phyloP scores from a whole-genome alignment of 2,329 filamentous ascomycete species.

The Cryphonectria nitschkei region DNA sequence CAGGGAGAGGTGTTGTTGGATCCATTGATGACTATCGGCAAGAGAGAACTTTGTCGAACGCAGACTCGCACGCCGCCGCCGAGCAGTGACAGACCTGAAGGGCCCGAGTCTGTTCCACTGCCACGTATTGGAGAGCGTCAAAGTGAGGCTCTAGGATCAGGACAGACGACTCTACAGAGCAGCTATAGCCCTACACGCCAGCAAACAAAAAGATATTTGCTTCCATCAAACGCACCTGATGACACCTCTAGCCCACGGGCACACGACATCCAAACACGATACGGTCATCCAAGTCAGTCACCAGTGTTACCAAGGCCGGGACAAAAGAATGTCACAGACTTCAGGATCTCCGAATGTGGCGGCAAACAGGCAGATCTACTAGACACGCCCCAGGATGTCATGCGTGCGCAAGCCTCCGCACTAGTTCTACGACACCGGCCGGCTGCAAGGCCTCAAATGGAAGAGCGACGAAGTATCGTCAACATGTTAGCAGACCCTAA shows the following conservation, averaged over 20 bases:
- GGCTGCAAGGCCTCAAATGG: not conserved
- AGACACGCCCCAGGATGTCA: not conserved
- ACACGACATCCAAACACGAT: not conserved
- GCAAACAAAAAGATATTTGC: no score
- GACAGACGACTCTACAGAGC: not conserved
- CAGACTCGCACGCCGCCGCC: constrained; percentile 28
- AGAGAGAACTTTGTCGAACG: constrained; percentile 7
- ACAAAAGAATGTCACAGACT: not conserved
- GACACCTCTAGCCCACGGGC: not conserved
- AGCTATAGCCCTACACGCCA: not conserved
- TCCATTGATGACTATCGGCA: constrained; percentile 20
- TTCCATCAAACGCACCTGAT: not conserved
- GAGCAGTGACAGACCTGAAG: constrained; percentile 43
- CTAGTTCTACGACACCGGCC: not conserved
- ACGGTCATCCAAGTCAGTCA: not conserved
- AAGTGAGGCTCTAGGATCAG: no score
- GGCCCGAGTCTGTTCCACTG: no score
- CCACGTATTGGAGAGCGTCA: not conserved
- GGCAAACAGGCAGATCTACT: not conserved
- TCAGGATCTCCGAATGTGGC: not conserved
- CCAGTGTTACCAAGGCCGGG: not conserved
- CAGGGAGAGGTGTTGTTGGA: not conserved
- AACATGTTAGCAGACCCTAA: constrained; percentile 27
- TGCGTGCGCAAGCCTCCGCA: not conserved
- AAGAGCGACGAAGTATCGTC: constrained; percentile 12